A percentile compares a stretch with the other conserved stretches of the same genome.
These are phyloP conservation scores for Grammothele lineata DNA, from an alignment of 768 basidiomycete genomes.

Conservation along the genomic window DNA sequence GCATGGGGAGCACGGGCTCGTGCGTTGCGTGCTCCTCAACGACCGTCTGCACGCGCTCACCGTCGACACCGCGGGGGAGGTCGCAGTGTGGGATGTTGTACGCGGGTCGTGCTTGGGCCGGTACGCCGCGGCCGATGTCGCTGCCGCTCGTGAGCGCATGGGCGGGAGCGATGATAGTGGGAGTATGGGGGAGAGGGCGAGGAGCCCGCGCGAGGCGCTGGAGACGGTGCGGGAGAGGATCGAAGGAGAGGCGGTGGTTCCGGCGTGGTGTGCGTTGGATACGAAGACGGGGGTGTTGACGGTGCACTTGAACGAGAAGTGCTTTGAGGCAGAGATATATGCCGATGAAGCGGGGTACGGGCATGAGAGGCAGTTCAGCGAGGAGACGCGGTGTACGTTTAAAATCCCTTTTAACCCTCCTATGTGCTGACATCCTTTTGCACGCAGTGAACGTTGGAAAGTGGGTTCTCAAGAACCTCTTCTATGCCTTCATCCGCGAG, in stretches of 20 bases:
- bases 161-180: slow-evolving; percentile 38
- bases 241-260: slow-evolving; percentile 89
- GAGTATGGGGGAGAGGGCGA: slow-evolving; percentile 38
- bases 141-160: slow-evolving; percentile 39
- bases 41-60: slow-evolving; percentile 89
- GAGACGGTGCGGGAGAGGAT: slow-evolving; percentile 86
- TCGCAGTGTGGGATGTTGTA: slow-evolving; percentile 92
- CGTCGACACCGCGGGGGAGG: slow-evolving; percentile 82
- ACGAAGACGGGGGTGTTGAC: slow-evolving; percentile 87
- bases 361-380: slow-evolving; percentile 55
- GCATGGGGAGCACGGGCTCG: slow-evolving; percentile 73
- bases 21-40: slow-evolving; percentile 78
- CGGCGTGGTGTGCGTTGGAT: slow-evolving; percentile 84
- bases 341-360: slow-evolving; percentile 84
- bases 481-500: slow-evolving; percentile 71
- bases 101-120: slow-evolving; percentile 70
- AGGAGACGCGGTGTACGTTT: slow-evolving; percentile 76
- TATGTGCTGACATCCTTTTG: not conserved
- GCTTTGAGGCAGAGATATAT: slow-evolving; percentile 94
- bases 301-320: slow-evolving; percentile 81
- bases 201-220: slow-evolving; percentile 76
- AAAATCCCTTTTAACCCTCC: slow-evolving; percentile 3
- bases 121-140: slow-evolving; percentile 63
- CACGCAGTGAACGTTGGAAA: slow-evolving; percentile 83
- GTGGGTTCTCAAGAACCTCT: slow-evolving; percentile 86